phyloP scores from a whole-genome alignment of 495 filamentous ascomycete genomes.

The Trichoderma orchidacearum region DNA sequence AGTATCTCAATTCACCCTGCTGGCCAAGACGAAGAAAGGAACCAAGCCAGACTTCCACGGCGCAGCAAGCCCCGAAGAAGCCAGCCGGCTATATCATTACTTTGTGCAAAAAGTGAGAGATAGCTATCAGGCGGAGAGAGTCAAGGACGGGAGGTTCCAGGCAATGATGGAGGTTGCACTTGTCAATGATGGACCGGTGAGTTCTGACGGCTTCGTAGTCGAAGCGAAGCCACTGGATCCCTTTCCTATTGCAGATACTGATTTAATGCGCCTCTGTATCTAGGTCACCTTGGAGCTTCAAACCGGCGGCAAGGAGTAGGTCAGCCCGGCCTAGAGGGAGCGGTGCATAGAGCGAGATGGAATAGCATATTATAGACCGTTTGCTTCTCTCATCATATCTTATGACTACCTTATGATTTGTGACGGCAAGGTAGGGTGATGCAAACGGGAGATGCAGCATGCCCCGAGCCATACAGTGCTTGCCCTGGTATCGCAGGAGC shows the following conservation, averaged over 20 bases:
- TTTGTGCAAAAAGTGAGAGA: constrained; percentile 69
- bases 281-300: constrained; percentile 24
- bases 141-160: constrained; percentile 92
- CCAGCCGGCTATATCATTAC: constrained; percentile 65
- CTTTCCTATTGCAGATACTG: too few species aligned
- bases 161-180: constrained; percentile 98
- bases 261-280: too few species aligned
- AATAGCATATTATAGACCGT: too few species aligned
- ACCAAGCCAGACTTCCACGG: constrained; percentile 92
- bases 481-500: too few species aligned
- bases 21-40: constrained; percentile 84
- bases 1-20: constrained; percentile 98
- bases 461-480: too few species aligned
- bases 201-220: too few species aligned
- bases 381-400: too few species aligned
- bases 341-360: not conserved
- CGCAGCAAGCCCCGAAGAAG: constrained; percentile 62
- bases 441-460: too few species aligned
- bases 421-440: too few species aligned
- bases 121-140: constrained; percentile 57
- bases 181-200: constrained; percentile 89
- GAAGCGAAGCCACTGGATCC: too few species aligned
- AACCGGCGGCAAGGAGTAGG: not conserved
- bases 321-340: not conserved
- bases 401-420: too few species aligned